phyloP scores from a whole-genome alignment of 768 basidiomycete genomes.

The Agrocybe praecox region DNA sequence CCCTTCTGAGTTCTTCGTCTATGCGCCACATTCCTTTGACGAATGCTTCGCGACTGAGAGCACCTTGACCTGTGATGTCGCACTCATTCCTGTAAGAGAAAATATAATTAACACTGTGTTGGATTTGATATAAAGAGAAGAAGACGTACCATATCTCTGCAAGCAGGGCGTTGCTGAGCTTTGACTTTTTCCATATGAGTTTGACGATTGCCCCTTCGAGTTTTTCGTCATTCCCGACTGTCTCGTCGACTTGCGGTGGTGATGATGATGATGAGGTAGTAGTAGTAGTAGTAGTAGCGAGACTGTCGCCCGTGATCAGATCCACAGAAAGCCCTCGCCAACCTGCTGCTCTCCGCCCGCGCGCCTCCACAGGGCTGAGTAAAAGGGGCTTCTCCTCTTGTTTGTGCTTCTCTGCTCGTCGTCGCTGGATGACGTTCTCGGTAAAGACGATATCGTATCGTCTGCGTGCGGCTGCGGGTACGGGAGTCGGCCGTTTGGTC shows the following conservation, averaged over 20 bases:
- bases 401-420: conserved; percentile 38
- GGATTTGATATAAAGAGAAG: background rate
- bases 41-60: conserved; percentile 68
- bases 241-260: conserved; percentile 28
- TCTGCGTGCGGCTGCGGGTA: conserved; percentile 61
- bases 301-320: conserved; percentile 49
- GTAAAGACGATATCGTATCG: conserved; percentile 73
- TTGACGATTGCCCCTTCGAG: conserved; percentile 60
- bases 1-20: conserved; percentile 77
- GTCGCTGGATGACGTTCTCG: conserved; percentile 55
- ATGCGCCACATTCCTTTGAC: conserved; percentile 85
- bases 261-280: no score
- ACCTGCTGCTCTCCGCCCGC: conserved; percentile 63
- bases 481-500: conserved; percentile 60
- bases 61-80: conserved; percentile 55
- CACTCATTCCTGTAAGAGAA: conserved; percentile 64
- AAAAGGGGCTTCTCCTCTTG: conserved; percentile 33
- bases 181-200: conserved; percentile 64
- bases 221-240: conserved; percentile 43
- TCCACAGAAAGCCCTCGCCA: conserved; percentile 64
- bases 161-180: conserved; percentile 53
- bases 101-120: background rate
- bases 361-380: conserved; percentile 37
- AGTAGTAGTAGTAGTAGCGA: conserved; percentile 6
- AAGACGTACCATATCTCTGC: conserved; percentile 65